Evolutionary conservation across 1,284 basidiomycete species (phyloP).

Genomic region (Cryptococcus floricola): DNA sequence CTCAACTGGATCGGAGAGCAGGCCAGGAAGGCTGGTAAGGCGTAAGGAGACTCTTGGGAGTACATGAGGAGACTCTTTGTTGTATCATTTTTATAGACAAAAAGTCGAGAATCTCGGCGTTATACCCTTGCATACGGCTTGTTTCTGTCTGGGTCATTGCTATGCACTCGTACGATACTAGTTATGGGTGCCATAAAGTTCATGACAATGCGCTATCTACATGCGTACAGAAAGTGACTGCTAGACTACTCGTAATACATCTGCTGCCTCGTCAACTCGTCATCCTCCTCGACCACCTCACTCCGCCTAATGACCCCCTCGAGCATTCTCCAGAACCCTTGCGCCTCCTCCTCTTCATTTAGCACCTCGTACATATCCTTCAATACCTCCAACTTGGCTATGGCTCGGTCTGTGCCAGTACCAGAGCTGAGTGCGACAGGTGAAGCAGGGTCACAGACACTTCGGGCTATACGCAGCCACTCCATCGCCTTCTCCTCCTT

Average conservation of each 20-base stretch:
- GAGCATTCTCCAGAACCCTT: conserved; percentile 37
- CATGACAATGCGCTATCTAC: background rate
- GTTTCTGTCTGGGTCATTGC: too few relatives aligned
- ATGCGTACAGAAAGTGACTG: background rate
- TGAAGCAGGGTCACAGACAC: conserved; percentile 14
- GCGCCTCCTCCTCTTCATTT: conserved; percentile 15
- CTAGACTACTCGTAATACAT: conserved; percentile 15
- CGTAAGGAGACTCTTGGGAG: conserved; percentile 1
- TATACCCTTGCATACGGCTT: too few relatives aligned
- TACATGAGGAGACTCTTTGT: background rate
- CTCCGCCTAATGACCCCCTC: conserved; percentile 21
- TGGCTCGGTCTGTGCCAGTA: conserved; percentile 6
- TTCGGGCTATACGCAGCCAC: conserved; percentile 32
- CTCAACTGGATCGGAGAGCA: conserved; percentile 60
- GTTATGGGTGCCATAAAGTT: background rate
- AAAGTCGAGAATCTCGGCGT: too few relatives aligned
- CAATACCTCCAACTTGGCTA: conserved; percentile 30
- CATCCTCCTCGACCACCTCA: conserved; percentile 5
- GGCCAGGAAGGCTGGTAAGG: conserved; percentile 22
- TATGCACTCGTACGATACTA: too few relatives aligned
- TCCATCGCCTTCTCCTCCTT: conserved; percentile 32
- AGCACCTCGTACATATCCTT: conserved; percentile 29
- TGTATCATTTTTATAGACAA: too few relatives aligned
- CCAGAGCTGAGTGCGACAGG: conserved; percentile 2
- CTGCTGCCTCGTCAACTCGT: conserved; percentile 8